Evolutionary conservation across 2,329 filamentous ascomycete genomes (phyloP).

Genomic region (Diaporthe aspalathi): DNA sequence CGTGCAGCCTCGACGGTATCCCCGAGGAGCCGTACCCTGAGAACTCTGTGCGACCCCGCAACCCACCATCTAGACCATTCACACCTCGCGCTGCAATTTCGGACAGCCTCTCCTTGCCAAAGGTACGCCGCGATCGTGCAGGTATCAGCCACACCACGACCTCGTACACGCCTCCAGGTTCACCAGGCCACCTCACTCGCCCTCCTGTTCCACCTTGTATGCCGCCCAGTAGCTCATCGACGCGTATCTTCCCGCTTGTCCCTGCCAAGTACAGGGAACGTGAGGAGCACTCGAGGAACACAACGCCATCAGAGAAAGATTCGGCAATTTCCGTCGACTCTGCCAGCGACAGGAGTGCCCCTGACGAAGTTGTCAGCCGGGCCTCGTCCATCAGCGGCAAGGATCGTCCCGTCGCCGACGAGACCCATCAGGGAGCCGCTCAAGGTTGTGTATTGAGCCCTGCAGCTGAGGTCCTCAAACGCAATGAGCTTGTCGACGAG

Average conservation of each 20-base stretch:
- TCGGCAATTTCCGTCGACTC: background rate
- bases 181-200: slow-evolving; percentile 18
- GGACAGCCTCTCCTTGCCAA: background rate
- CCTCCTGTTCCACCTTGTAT: background rate
- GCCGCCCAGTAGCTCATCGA: slow-evolving; percentile 13
- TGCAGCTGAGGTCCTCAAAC: slow-evolving; percentile 29
- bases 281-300: background rate
- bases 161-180: slow-evolving; percentile 10
- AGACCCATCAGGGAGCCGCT: background rate
- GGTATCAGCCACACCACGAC: background rate
- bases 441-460: slow-evolving; percentile 17
- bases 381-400: background rate
- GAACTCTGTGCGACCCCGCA: slow-evolving; percentile 23
- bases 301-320: background rate
- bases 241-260: slow-evolving; percentile 43
- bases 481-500: slow-evolving; percentile 24
- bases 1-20: slow-evolving; percentile 56
- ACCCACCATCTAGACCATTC: slow-evolving; percentile 16
- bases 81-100: slow-evolving; percentile 24
- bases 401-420: background rate
- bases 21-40: slow-evolving; percentile 43
- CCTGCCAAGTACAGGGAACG: slow-evolving; percentile 38
- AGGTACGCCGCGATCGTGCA: background rate
- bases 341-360: background rate
- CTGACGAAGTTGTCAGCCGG: background rate